phyloP scores from a whole-genome alignment of 2,329 filamentous ascomycete genomes.

The Fusarium anguioides region DNA sequence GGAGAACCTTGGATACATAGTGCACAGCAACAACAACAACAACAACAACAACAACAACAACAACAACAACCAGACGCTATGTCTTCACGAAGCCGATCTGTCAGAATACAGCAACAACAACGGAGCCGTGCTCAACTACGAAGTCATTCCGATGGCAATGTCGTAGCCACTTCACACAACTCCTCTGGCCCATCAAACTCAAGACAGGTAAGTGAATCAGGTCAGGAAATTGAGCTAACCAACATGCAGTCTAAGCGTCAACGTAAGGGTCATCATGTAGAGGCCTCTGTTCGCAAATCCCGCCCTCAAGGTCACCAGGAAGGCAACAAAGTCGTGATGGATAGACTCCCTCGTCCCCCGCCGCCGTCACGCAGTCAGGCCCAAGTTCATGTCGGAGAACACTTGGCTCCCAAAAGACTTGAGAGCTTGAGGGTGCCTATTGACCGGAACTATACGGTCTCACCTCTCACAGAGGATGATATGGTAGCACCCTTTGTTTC shows the following conservation, averaged over 20 bases:
- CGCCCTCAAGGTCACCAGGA: not conserved
- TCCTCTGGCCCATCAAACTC: not conserved
- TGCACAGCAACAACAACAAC: not conserved
- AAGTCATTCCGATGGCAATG: not conserved
- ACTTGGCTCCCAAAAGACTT: not conserved
- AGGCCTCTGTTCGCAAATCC: not conserved
- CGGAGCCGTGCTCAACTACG: too few species aligned
- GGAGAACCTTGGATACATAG: not conserved
- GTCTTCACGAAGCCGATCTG: not conserved
- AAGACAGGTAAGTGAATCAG: slow-evolving; percentile 4
- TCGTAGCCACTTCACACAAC: not conserved
- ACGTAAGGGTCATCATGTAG: not conserved
- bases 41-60: not conserved
- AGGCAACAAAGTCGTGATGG: slow-evolving; percentile 2
- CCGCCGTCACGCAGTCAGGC: not conserved
- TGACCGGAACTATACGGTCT: slow-evolving; percentile 1
- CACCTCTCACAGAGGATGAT: slow-evolving; percentile 17
- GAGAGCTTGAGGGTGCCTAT: not conserved
- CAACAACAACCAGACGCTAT: not conserved
- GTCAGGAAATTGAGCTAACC: slow-evolving; percentile 6
- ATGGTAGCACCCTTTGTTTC: not conserved
- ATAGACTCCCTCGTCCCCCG: not conserved
- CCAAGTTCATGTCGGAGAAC: not conserved
- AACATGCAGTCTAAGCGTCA: not conserved
- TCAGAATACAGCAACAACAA: too few species aligned